Conservation (phyloP, 768 basidiomycete species). For the Coprinopsis marcescibilis region DNA sequence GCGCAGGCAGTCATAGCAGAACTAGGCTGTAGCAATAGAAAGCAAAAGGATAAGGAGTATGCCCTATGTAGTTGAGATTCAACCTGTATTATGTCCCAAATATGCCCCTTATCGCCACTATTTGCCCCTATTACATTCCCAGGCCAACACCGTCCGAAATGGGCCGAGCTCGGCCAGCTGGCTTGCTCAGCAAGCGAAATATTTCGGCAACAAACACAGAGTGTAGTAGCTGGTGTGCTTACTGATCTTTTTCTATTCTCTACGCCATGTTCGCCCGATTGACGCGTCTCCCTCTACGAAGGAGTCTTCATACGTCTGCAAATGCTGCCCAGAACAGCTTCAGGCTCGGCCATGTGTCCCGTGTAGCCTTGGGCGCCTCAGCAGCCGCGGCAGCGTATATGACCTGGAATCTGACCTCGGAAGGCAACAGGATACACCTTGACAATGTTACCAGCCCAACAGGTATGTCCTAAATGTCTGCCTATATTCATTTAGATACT, state of each 20-base stretch:
- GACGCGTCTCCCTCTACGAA: conserved; percentile 46
- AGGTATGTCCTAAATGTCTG: not conserved
- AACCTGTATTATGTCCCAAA: too few species aligned
- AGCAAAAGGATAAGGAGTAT: too few species aligned
- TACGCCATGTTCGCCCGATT: conserved; percentile 48
- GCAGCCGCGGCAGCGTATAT: conserved; percentile 40
- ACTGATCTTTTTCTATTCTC: not conserved
- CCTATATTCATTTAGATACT: conserved; percentile 7
- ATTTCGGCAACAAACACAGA: conserved; percentile 3
- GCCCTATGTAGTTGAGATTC: too few species aligned
- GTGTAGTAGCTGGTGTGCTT: too few species aligned
- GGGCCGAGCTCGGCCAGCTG: conserved; percentile 1
- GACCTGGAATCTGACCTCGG: conserved; percentile 41
- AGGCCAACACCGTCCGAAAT: not conserved
- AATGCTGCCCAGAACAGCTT: conserved; percentile 11
- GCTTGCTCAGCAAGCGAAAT: conserved; percentile 1
- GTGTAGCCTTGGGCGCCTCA: conserved; percentile 37
- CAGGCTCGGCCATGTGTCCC: conserved; percentile 21
- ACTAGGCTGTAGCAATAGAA: not conserved
- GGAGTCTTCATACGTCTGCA: conserved; percentile 44
- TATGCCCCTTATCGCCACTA: too few species aligned
- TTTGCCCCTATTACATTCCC: conserved; percentile 6
- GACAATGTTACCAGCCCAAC: conserved; percentile 30
- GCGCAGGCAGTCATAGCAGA: conserved; percentile 9
- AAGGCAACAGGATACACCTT: conserved; percentile 38